A percentile compares a stretch with the other conserved stretches of the same genome.
Conservation (phyloP, 768 basidiomycete genomes). For the Boletus tylopilopsis region DNA sequence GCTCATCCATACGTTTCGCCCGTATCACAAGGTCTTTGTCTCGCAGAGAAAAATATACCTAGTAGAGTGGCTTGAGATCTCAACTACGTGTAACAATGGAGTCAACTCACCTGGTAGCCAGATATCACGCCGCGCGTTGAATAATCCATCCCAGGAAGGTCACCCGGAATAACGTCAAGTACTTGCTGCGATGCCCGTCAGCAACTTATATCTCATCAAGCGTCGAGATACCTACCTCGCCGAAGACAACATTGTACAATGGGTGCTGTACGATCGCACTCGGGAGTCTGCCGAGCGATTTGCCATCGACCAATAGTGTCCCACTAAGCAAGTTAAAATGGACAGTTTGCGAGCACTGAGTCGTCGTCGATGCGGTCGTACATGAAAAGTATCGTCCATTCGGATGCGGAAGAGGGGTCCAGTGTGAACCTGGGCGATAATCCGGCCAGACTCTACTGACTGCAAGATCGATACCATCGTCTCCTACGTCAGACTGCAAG, state of each 20-base stretch:
- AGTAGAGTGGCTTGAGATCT: neutral
- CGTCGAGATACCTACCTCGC: conserved; percentile 24
- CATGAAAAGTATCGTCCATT: conserved; percentile 19
- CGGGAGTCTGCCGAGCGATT: conserved; percentile 36
- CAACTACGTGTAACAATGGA: neutral
- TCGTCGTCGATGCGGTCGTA: conserved; percentile 4
- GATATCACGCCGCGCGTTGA: conserved; percentile 14
- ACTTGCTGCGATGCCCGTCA: neutral
- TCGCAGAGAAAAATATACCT: conserved; percentile 28
- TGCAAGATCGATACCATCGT: conserved; percentile 16
- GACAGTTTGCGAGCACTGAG: conserved; percentile 25
- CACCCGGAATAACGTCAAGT: conserved; percentile 16
- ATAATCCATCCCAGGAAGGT: conserved; percentile 24
- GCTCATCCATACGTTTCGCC: conserved; percentile 3
- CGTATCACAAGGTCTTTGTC: conserved; percentile 17
- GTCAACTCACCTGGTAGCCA: conserved; percentile 15
- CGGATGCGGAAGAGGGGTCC: conserved; percentile 12
- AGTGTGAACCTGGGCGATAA: conserved; percentile 25
- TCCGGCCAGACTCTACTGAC: conserved; percentile 26
- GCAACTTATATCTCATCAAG: neutral
- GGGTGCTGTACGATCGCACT: conserved; percentile 23
- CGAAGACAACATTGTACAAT: conserved; percentile 30
- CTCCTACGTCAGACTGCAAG: neutral
- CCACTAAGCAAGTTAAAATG: conserved; percentile 38
- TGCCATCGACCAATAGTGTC: conserved; percentile 23